Conservation (phyloP, 2,329 filamentous ascomycete species). For the Apiospora rasikravindrae region DNA sequence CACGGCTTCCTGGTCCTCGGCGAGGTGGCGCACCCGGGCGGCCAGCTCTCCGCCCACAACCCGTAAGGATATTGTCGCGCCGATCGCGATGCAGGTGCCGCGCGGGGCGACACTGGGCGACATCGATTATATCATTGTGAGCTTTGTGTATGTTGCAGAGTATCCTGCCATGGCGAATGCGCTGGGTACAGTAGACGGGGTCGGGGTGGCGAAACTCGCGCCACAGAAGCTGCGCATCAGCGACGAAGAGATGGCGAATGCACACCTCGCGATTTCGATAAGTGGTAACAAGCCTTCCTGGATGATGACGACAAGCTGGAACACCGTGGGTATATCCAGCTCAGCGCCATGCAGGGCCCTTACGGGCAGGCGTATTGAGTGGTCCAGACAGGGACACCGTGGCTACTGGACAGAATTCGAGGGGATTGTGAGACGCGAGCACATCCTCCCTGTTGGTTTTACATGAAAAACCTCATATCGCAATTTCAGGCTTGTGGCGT, state of each 20-base stretch:
- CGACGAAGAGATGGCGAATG: not conserved
- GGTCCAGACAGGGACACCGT: too few relatives aligned
- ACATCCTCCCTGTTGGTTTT: not conserved
- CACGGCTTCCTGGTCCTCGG: constrained; percentile 64
- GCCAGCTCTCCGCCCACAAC: constrained; percentile 49
- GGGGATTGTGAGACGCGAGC: not conserved
- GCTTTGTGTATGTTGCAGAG: constrained; percentile 47
- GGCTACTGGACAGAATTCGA: not conserved
- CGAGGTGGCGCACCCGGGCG: constrained; percentile 67
- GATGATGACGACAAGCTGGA: not conserved
- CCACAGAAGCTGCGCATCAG: constrained; percentile 53
- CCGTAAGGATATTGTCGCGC: constrained; percentile 44
- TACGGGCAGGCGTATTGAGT: not conserved
- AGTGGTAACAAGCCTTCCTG: not conserved
- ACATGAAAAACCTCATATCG: too few relatives aligned
- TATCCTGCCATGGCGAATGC: constrained; percentile 63
- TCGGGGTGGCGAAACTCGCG: constrained; percentile 58
- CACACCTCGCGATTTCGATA: not conserved
- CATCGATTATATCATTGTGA: constrained; percentile 60
- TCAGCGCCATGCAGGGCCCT: not conserved
- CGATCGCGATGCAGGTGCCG: constrained; percentile 45
- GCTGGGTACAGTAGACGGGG: constrained; percentile 57
- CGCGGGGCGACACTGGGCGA: constrained; percentile 58
- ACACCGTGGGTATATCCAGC: not conserved
- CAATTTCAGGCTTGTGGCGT: too few relatives aligned